phyloP scores from a whole-genome alignment of 805 yeast genomes.

The Saccharomycopsis sp. region DNA sequence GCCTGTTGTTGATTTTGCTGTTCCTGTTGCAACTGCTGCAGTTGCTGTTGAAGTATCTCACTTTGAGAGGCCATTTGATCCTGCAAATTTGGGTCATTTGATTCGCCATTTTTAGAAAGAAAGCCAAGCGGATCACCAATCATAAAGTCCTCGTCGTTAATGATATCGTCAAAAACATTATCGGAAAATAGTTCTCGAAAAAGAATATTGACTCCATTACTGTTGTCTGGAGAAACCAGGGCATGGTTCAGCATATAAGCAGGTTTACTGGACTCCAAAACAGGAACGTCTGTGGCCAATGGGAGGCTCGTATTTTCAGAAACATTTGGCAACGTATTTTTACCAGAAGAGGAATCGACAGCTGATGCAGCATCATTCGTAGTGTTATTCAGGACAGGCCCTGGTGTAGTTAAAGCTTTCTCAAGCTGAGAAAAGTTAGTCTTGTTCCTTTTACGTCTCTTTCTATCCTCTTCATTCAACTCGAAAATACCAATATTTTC shows the following conservation, averaged over 20 bases:
- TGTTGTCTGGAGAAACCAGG: background rate
- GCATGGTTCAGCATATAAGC: too few relatives aligned
- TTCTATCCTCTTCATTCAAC: constrained; percentile 12
- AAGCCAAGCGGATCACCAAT: background rate
- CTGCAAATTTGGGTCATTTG: background rate
- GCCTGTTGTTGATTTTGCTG: background rate
- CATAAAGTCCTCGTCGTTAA: constrained; percentile 4
- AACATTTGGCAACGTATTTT: too few relatives aligned
- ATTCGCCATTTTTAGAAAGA: background rate
- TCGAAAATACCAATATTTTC: constrained; percentile 24
- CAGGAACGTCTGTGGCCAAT: background rate
- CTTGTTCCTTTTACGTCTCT: constrained; percentile 3
- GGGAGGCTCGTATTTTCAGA: background rate
- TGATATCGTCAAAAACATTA: constrained; percentile 13
- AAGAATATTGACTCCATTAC: constrained; percentile 5
- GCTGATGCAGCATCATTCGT: background rate
- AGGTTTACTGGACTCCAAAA: background rate
- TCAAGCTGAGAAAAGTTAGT: background rate
- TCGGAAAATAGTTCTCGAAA: constrained; percentile 13
- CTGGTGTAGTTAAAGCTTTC: background rate
- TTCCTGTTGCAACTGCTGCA: background rate
- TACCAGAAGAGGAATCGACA: background rate
- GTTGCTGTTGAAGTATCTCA: background rate
- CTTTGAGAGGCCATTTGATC: background rate
- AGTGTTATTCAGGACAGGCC: background rate